phyloP scores from a whole-genome alignment of 176 grass and related monocot species.

The Eleusine coracana region DNA sequence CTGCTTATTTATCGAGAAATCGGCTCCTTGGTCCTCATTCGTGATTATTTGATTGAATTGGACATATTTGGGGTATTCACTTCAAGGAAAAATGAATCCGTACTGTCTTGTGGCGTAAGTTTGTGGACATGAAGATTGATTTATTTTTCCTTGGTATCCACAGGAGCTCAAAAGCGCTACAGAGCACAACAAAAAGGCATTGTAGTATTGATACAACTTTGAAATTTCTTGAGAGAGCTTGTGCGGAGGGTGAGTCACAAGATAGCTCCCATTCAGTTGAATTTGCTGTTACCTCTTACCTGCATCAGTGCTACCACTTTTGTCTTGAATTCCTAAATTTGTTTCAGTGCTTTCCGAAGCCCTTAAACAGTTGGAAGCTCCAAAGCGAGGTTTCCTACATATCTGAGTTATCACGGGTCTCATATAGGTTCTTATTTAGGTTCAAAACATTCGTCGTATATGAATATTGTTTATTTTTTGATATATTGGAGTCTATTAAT shows the following conservation, averaged over 20 bases:
- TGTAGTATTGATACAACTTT: neutral
- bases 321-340: neutral
- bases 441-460: neutral
- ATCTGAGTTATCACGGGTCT: neutral
- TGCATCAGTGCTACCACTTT: neutral
- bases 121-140: neutral
- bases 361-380: neutral
- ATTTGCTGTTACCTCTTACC: neutral
- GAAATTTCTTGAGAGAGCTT: neutral
- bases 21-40: no score
- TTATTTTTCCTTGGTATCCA: neutral
- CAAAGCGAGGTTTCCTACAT: neutral
- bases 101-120: neutral
- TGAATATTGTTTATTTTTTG: neutral
- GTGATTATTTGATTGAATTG: no score
- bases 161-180: neutral
- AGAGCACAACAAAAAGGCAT: neutral
- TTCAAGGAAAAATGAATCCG: no score
- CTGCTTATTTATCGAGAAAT: no score
- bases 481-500: neutral
- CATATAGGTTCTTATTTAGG: no score
- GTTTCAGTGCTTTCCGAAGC: neutral
- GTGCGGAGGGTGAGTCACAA: no score
- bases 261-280: neutral
- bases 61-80: no score